phyloP scores from a whole-genome alignment of 208 protist genomes.

The Zelonia costaricensis region DNA sequence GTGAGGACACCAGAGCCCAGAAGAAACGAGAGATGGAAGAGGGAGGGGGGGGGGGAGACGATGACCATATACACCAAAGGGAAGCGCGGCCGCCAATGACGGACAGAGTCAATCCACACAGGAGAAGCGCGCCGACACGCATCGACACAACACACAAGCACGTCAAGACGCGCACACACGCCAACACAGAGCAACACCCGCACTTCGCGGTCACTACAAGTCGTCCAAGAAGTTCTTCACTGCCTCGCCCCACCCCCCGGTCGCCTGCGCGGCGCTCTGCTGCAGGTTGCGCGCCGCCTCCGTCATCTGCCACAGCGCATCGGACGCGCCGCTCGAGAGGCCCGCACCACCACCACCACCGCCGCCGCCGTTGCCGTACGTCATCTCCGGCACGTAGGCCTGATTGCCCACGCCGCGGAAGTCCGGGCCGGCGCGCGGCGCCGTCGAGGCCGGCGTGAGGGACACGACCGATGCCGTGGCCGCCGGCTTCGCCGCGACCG shows the following conservation, averaged over 20 bases:
- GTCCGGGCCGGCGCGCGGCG: slow-evolving; percentile 46
- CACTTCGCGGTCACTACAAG: slow-evolving; percentile 23
- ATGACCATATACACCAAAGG: neutral
- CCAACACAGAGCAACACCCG: neutral
- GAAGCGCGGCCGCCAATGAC: too few relatives aligned
- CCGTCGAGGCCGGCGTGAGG: slow-evolving; percentile 6
- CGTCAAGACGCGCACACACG: neutral
- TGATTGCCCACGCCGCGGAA: slow-evolving; percentile 67
- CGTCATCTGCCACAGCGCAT: slow-evolving; percentile 61
- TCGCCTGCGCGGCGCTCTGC: slow-evolving; percentile 41
- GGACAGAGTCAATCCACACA: too few relatives aligned
- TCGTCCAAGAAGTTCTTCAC: slow-evolving; percentile 73
- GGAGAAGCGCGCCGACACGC: neutral
- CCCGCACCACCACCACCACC: slow-evolving; percentile 6
- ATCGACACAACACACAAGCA: neutral
- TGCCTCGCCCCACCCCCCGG: slow-evolving; percentile 43
- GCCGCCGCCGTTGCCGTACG: slow-evolving; percentile 1
- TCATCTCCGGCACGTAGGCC: slow-evolving; percentile 42
- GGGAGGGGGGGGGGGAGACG: neutral
- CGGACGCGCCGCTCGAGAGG: slow-evolving; percentile 18
- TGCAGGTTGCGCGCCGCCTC: slow-evolving; percentile 52
- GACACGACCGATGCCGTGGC: neutral
- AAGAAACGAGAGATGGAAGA: too few relatives aligned
- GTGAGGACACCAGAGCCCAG: too few relatives aligned
- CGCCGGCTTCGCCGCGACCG: neutral